These are phyloP conservation scores for Aspergillus sp. DNA, from an alignment of 2,329 filamentous ascomycete species.

Conservation along the genomic window DNA sequence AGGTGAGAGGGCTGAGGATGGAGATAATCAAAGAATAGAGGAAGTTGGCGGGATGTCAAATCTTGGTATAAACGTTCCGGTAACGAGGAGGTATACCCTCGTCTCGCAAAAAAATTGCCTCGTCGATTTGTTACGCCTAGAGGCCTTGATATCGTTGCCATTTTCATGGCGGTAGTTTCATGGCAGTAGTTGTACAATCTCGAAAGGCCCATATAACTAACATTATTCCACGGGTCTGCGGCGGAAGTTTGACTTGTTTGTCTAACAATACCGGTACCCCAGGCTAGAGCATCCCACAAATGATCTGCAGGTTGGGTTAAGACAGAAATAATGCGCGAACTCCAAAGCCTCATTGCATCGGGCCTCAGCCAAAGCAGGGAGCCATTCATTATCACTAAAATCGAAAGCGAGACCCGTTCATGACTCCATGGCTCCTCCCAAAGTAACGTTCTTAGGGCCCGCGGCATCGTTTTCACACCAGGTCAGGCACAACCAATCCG, in stretches of 20 bases:
- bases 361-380: background rate
- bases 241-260: conserved; percentile 27
- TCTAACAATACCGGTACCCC: background rate
- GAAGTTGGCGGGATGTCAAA: conserved; percentile 51
- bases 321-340: background rate
- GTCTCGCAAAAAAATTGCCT: conserved; percentile 6
- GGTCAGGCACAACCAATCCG: conserved; percentile 42
- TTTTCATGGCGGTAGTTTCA: background rate
- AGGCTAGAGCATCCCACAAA: background rate
- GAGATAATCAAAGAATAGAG: conserved; percentile 56
- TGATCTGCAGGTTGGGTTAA: background rate
- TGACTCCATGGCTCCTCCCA: conserved; percentile 25
- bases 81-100: conserved; percentile 36
- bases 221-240: background rate
- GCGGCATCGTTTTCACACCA: conserved; percentile 69
- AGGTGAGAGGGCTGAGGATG: conserved; percentile 64
- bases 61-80: conserved; percentile 41
- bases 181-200: background rate
- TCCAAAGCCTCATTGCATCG: background rate
- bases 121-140: conserved; percentile 7
- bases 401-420: background rate
- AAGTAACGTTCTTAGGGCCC: conserved; percentile 61
- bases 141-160: background rate
- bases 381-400: background rate
- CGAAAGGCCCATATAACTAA: background rate